Percentiles rank a stretch among this genome's conserved stretches.
Evolutionary conservation across 345 rosid genomes (phyloP).

Genomic region (Adansonia digitata): DNA sequence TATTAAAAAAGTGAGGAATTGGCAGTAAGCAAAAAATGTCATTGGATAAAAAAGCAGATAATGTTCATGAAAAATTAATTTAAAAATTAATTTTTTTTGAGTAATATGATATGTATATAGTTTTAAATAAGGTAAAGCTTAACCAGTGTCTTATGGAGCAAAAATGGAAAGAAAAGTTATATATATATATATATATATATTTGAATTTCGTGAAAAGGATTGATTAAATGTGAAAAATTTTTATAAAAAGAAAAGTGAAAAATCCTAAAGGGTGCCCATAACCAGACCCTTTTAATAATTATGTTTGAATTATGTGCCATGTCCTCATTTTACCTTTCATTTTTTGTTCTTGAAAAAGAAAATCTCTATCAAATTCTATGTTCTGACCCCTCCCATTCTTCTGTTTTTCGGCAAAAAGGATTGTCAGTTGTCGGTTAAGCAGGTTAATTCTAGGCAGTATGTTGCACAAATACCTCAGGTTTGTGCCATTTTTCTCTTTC

Average conservation of each 20-base stretch:
- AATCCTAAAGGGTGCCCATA: too few species aligned
- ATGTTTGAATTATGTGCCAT: not conserved
- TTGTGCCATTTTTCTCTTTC: not conserved
- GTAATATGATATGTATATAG: not conserved
- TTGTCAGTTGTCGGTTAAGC: constrained; percentile 77
- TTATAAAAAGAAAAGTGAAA: too few species aligned
- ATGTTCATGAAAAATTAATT: not conserved
- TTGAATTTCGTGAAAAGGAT: too few species aligned
- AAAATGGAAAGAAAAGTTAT: too few species aligned
- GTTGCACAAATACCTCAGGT: constrained; percentile 96
- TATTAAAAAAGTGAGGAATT: not conserved
- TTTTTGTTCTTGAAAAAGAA: not conserved
- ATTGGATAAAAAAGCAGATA: not conserved
- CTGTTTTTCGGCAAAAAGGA: constrained; percentile 40
- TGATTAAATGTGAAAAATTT: too few species aligned
- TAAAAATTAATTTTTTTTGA: not conserved
- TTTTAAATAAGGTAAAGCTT: too few species aligned
- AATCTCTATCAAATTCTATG: not conserved
- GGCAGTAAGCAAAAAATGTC: not conserved
- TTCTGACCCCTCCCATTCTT: constrained; percentile 18
- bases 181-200: too few species aligned
- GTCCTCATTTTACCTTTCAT: not conserved
- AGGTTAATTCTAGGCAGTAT: constrained; percentile 93
- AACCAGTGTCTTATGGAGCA: too few species aligned
- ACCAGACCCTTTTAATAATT: too few species aligned